A percentile compares a stretch with the other conserved stretches of the same genome.
Conservation (phyloP, 164 flowering plant genomes). For the Platanus orientalis region DNA sequence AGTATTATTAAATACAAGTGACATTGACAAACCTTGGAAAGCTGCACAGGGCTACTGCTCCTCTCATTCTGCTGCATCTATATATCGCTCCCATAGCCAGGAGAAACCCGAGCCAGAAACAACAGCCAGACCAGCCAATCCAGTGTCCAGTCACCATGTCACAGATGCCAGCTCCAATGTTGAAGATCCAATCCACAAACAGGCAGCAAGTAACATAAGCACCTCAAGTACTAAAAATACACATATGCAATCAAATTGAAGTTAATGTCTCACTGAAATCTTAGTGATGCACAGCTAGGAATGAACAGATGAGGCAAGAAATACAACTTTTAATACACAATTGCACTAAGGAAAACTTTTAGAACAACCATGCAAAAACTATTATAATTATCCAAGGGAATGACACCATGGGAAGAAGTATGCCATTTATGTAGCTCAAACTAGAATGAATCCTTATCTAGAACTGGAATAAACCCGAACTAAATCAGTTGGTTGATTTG, state of each 20-base stretch:
- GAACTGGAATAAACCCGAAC: too few relatives aligned
- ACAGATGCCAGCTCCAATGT: constrained; percentile 97
- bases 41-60: constrained; percentile 85
- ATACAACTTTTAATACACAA: too few relatives aligned
- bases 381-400: too few relatives aligned
- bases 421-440: too few relatives aligned
- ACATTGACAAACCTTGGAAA: constrained; percentile 65
- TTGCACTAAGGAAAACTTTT: too few relatives aligned
- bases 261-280: not conserved
- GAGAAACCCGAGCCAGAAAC: constrained; percentile 51
- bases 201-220: constrained; percentile 80
- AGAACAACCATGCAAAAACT: too few relatives aligned
- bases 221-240: constrained; percentile 26
- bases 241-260: not conserved
- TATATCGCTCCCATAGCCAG: constrained; percentile 80
- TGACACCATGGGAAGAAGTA: too few relatives aligned
- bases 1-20: not conserved
- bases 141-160: constrained; percentile 56
- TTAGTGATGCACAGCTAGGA: not conserved
- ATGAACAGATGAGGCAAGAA: not conserved
- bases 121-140: constrained; percentile 56
- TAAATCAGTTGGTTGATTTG: too few relatives aligned
- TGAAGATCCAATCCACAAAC: constrained; percentile 72
- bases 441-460: too few relatives aligned
- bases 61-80: constrained; percentile 67